Evolutionary conservation across 1,284 basidiomycete species (phyloP).

Genomic region (Wallemia hederae): DNA sequence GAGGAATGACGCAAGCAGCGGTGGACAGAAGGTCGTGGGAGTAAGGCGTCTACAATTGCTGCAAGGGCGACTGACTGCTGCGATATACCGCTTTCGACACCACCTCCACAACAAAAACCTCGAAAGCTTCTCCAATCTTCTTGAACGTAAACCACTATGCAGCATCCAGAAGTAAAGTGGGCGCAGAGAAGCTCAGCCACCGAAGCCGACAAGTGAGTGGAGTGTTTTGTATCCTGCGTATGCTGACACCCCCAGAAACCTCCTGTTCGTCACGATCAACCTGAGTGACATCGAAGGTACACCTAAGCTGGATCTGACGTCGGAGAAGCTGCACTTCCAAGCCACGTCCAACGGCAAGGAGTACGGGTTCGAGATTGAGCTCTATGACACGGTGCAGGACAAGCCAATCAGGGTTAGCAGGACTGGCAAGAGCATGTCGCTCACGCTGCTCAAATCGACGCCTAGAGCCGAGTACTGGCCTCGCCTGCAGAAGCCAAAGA

Average conservation of each 20-base stretch:
- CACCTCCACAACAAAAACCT: slow-evolving; percentile 26
- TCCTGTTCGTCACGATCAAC: slow-evolving; percentile 56
- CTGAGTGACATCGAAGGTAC: slow-evolving; percentile 42
- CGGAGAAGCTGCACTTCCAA: slow-evolving; percentile 35
- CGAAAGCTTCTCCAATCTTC: slow-evolving; percentile 3
- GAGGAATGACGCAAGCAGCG: too few relatives aligned
- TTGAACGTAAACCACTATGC: slow-evolving; percentile 13
- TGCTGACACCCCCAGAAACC: slow-evolving; percentile 25
- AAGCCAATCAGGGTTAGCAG: slow-evolving; percentile 17
- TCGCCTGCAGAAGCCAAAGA: slow-evolving; percentile 57
- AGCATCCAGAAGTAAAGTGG: slow-evolving; percentile 66
- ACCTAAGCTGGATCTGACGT: slow-evolving; percentile 32
- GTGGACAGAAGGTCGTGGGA: too few relatives aligned
- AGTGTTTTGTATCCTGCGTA: slow-evolving; percentile 1
- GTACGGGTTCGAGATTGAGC: slow-evolving; percentile 39
- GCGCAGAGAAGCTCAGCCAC: slow-evolving; percentile 50
- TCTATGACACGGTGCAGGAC: slow-evolving; percentile 26
- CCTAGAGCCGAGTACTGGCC: slow-evolving; percentile 53
- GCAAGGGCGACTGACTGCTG: too few relatives aligned
- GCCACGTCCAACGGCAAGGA: slow-evolving; percentile 32
- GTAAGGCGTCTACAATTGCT: too few relatives aligned
- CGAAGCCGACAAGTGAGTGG: slow-evolving; percentile 27
- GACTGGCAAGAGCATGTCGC: slow-evolving; percentile 29
- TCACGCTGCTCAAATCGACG: slow-evolving; percentile 40
- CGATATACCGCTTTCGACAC: too few relatives aligned